Evolutionary conservation across 768 basidiomycete species (phyloP).

Genomic region (Kwoniella mangroviensis): DNA sequence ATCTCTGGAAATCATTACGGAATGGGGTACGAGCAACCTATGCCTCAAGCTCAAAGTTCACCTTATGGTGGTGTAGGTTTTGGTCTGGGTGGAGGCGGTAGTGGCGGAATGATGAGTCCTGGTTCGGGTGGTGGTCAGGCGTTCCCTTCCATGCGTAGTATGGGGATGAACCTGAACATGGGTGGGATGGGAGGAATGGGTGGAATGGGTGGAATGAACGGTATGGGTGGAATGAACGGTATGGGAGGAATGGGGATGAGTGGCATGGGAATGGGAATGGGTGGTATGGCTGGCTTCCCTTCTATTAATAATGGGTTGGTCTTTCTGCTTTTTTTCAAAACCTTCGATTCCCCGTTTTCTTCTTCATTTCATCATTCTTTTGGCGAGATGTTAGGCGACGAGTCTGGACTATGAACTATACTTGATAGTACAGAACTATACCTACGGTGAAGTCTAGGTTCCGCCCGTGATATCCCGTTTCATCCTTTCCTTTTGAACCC

Average conservation of each 20-base stretch:
- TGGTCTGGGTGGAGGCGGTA: conserved; percentile 24
- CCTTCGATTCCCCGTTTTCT: neutral
- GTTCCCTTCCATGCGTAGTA: conserved; percentile 16
- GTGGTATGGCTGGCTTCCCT: conserved; percentile 18
- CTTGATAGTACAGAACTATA: neutral
- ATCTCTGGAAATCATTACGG: conserved; percentile 12
- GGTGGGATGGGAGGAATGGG: conserved; percentile 20
- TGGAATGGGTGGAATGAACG: conserved; percentile 20
- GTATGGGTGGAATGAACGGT: conserved; percentile 17
- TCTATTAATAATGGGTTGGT: conserved; percentile 22
- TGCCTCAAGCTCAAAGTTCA: conserved; percentile 20
- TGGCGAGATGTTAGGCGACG: neutral
- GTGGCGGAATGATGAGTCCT: neutral
- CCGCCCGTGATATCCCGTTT: conserved; percentile 5
- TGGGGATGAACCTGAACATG: conserved; percentile 16
- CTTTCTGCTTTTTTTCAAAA: neutral
- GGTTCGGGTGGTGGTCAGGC: conserved; percentile 12
- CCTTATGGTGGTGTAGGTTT: conserved; percentile 37
- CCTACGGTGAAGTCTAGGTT: neutral
- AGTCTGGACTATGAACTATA: neutral
- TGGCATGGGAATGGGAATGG: conserved; percentile 15
- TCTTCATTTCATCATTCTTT: conserved; percentile 1
- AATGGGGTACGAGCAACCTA: conserved; percentile 19
- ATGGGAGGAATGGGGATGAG: conserved; percentile 18
- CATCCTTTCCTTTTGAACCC: conserved; percentile 12